Evolutionary conservation across 1,284 basidiomycete genomes (phyloP), one percentile per base, ranked within the genome.

Genomic region (Puccinia polysora): DNA sequence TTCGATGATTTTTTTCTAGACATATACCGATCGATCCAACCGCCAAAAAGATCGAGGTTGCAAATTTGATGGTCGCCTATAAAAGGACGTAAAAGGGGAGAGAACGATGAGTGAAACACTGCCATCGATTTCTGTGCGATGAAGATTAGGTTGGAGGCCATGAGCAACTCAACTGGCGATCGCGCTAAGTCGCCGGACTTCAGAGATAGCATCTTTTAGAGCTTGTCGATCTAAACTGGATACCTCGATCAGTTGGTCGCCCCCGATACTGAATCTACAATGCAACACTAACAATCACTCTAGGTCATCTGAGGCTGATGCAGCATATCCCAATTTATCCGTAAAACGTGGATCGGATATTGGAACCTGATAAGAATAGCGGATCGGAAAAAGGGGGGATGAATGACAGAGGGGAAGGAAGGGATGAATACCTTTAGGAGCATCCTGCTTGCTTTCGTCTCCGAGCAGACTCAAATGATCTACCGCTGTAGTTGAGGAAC

Each of bases 241-340:
- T 40, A 68, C 65, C 15, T 68, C 65, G 10, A 68, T 58, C 38
- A 68, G 53, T 47, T 68, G 65, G 47, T 68, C 65, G 15, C 65
- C 65, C 12, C 65, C 34, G 20, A 68, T 53, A 30, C 65, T 68
- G 18, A 68, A 56, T 28, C 28, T 55, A 68, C 65, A 68, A 10
- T 56, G 38, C 36, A 68, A 32, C 4, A 68, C 65, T 68, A 45
- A 38, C 32, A 40, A 20, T 65, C 5, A 55, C 14, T 20, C 1
- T 10, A 7, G 52, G 50, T 32, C 34, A 38, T 34, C 34, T 50
- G 14, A 43, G 25, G 34, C 20, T 49, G 45, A n/a, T 20, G n/a
- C n/a, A n/a, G n/a, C n/a, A n/a, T n/a, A n/a, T n/a, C n/a, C n/a
- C n/a, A n/a, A n/a, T n/a, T n/a, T n/a, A n/a, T n/a, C n/a, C n/a